Evolutionary conservation across 1,139 yeast genomes (phyloP), one percentile per base, ranked within the genome.

Genomic region (Geotrichum aggregatum): DNA sequence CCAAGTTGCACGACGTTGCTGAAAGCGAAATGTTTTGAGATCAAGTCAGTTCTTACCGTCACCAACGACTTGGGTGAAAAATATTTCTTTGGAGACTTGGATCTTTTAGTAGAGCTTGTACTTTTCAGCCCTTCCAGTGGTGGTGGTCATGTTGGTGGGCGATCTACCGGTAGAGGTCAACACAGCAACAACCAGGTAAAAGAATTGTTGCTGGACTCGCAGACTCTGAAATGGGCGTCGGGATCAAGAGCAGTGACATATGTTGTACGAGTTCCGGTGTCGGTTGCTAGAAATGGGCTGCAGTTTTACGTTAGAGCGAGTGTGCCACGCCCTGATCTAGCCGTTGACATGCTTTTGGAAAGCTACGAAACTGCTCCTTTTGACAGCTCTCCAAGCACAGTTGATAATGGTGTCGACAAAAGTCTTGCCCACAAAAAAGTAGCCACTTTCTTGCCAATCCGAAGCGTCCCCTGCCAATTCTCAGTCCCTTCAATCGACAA

Each of bases 1-100:
- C 54, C 54, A 19, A 46, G 50, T 14, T 45, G 50, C 21, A 26
- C 49, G 11, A 46, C 50, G 6, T 26, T 18, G 34, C 33, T 42
- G 21, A 44, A 46, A 24, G 14, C 42, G 21, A 46, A 47, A 26
- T 43, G 50, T 14, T 31, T 46, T 16, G 56, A 52, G 24, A 19
- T 50, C 18, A 45, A 56, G 38, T 49, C 61, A 1, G 68, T 65
- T 3, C 44, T 64, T 14, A 63, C 69, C 6, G 55, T 67, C 40
- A 56, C 65, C n/a, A 67, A 68, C 45, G 71, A 67, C 48, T 57
- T 67, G 13, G 71, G 71, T 1, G 71, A 67, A 42, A 49, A 49
- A 39, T 62, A 58, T 47, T 67, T 64, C 55, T 61, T 56, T 49
- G 70, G 70, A 7, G 55, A 58, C 26, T 61, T 58, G 7, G 54